A percentile compares a stretch with the other conserved stretches of the same genome.
Conservation (phyloP, 2,329 filamentous ascomycete genomes). For the Penicillium sp. region DNA sequence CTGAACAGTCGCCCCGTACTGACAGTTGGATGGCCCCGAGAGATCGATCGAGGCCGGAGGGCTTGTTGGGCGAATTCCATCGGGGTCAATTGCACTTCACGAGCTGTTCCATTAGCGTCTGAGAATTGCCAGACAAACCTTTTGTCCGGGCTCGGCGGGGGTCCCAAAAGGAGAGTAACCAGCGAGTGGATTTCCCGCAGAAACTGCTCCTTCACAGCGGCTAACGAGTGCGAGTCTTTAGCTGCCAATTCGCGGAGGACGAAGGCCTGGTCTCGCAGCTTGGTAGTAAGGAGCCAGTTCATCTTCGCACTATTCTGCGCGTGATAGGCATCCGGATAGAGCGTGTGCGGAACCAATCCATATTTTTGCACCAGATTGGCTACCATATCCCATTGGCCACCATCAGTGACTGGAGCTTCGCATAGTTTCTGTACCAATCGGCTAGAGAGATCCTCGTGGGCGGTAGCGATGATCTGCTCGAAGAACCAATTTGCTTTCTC, state of each 20-base stretch:
- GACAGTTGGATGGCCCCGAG: background rate
- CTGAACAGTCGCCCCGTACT: background rate
- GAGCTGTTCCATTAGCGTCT: background rate
- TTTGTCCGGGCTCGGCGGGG: background rate
- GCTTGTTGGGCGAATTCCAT: background rate
- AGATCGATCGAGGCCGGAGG: background rate
- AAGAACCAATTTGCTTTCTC: background rate
- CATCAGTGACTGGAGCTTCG: background rate
- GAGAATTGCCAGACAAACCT: background rate
- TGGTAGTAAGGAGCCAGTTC: background rate
- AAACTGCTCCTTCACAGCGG: background rate
- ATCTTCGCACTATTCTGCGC: background rate
- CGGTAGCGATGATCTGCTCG: background rate
- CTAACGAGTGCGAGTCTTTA: background rate
- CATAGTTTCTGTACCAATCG: background rate
- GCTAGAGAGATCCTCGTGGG: background rate
- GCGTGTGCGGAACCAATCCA: background rate
- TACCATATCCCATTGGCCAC: background rate
- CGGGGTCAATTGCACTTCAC: background rate
- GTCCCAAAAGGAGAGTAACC: background rate
- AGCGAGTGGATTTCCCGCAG: background rate
- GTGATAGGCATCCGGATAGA: background rate
- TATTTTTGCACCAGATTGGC: background rate
- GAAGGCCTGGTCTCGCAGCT: background rate
- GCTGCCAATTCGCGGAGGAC: background rate